Evolutionary conservation across 2,329 filamentous ascomycete species (phyloP).

Genomic region (Phyllosticta citriasiana): DNA sequence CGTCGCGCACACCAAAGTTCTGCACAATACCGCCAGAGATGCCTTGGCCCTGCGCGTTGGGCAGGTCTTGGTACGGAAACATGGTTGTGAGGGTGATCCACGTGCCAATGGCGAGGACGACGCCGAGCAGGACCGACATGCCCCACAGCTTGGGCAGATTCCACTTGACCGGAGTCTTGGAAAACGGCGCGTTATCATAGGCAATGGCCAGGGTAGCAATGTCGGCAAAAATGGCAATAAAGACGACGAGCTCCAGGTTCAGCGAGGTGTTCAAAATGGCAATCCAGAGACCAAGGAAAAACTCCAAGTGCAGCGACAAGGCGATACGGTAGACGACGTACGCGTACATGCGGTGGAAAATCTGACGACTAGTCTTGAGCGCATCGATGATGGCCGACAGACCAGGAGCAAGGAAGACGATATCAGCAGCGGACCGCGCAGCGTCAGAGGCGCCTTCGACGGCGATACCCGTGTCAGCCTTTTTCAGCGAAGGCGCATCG

Average conservation of each 20-base stretch:
- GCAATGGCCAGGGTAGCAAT: slow-evolving; percentile 86
- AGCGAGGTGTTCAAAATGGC: slow-evolving; percentile 75
- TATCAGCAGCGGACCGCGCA: slow-evolving; percentile 82
- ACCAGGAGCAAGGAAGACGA: slow-evolving; percentile 86
- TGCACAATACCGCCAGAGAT: slow-evolving; percentile 76
- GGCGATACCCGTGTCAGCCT: slow-evolving; percentile 92
- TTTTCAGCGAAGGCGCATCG: slow-evolving; percentile 85
- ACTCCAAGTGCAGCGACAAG: slow-evolving; percentile 79
- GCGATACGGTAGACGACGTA: slow-evolving; percentile 95
- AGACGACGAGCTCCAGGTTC: slow-evolving; percentile 80
- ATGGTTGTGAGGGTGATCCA: slow-evolving; percentile 88
- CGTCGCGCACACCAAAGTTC: slow-evolving; percentile 74
- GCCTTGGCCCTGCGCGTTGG: slow-evolving; percentile 34
- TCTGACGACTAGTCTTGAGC: slow-evolving; percentile 84
- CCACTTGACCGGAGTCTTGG: slow-evolving; percentile 83
- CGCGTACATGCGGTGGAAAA: slow-evolving; percentile 95
- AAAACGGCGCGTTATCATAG: slow-evolving; percentile 86
- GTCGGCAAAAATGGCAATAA: slow-evolving; percentile 91
- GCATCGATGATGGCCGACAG: slow-evolving; percentile 88
- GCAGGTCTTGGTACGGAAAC: slow-evolving; percentile 38
- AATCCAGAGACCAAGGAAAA: slow-evolving; percentile 88
- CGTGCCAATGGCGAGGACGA: slow-evolving; percentile 71
- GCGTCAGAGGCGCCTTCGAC: slow-evolving; percentile 88
- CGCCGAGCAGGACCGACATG: slow-evolving; percentile 74
- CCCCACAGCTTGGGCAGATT: slow-evolving; percentile 91